Evolutionary conservation across 2,329 filamentous ascomycete species (phyloP).

Genomic region (Verticillium klebahnii): DNA sequence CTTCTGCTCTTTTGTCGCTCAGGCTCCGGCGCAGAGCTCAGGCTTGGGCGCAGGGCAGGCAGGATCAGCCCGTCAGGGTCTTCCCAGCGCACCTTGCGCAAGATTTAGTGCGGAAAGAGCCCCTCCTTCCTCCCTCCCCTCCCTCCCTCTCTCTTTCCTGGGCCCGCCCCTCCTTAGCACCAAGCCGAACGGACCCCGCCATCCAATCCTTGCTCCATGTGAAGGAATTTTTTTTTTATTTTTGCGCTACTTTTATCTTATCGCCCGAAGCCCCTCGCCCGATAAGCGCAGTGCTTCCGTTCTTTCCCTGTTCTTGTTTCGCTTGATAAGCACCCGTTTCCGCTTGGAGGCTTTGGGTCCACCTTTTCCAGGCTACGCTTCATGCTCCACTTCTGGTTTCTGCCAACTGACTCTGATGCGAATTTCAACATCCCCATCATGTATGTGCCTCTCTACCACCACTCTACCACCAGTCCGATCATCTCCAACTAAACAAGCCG

Average conservation of each 20-base stretch:
- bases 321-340: slow-evolving; percentile 1
- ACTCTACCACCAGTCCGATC: too few species aligned
- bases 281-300: neutral
- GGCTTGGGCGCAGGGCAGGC: neutral
- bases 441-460: neutral
- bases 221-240: slow-evolving; percentile 11
- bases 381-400: neutral
- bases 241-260: slow-evolving; percentile 8
- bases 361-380: neutral
- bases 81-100: neutral
- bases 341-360: neutral
- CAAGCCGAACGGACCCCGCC: neutral
- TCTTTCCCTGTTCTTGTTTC: neutral
- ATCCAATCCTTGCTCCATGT: slow-evolving; percentile 13
- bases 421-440: neutral
- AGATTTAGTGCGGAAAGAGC: neutral
- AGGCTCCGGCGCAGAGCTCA: neutral
- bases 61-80: neutral
- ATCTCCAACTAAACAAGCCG: too few species aligned
- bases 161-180: neutral
- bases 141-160: neutral
- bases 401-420: neutral
- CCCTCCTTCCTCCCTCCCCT: neutral
- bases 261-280: neutral
- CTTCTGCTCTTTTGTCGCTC: neutral